Percentiles rank a stretch among this genome's conserved stretches.
These are phyloP conservation scores for Sporothrix pseudoabietina DNA, from an alignment of 2,329 filamentous ascomycete species.

Conservation along the genomic window DNA sequence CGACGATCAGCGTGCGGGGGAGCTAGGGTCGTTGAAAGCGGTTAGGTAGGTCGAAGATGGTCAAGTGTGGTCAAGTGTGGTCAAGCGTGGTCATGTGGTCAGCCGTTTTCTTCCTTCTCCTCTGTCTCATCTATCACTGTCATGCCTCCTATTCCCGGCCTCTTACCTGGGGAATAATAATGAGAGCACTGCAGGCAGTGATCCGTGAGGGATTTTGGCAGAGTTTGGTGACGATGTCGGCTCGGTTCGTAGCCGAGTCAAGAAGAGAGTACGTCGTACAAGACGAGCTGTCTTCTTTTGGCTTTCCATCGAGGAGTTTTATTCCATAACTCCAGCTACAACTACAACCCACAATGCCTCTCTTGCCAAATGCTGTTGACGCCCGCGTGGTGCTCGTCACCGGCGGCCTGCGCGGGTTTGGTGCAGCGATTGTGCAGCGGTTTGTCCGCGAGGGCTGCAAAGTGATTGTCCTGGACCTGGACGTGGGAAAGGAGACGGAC, in stretches of 20 bases:
- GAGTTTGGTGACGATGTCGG: not conserved
- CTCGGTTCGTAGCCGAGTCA: not conserved
- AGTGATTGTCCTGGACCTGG: constrained; percentile 5
- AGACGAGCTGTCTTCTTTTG: not conserved
- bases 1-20: not conserved
- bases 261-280: not conserved
- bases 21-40: not conserved
- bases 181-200: not conserved
- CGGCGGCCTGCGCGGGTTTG: not conserved
- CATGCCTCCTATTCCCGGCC: not conserved
- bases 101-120: not conserved
- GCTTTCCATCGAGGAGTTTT: not conserved
- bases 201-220: not conserved
- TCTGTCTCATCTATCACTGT: not conserved
- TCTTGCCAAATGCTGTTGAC: not conserved
- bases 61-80: too few relatives aligned
- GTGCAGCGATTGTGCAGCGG: constrained; percentile 10
- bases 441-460: constrained; percentile 15
- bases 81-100: too few relatives aligned
- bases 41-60: too few relatives aligned
- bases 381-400: not conserved
- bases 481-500: not conserved
- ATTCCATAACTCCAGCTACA: too few relatives aligned
- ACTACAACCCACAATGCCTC: not conserved
- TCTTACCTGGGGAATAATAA: not conserved